Evolutionary conservation across 2,329 filamentous ascomycete species (phyloP).

Genomic region (Lachnellula subtilissima): DNA sequence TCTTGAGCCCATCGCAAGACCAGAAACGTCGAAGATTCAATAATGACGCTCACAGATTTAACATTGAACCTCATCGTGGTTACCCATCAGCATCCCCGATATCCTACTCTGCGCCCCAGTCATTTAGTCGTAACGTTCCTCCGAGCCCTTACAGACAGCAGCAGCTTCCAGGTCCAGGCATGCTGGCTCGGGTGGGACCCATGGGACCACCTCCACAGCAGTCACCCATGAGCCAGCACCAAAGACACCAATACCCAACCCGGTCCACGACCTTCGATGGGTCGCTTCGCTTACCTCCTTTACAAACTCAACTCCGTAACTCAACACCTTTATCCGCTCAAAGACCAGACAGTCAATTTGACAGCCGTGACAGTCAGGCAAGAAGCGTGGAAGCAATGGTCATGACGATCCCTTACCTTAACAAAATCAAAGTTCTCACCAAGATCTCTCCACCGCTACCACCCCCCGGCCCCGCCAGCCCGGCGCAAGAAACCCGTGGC

Average conservation of each 20-base stretch:
- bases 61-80: slow-evolving; percentile 38
- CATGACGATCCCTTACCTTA: slow-evolving; percentile 67
- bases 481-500: slow-evolving; percentile 53
- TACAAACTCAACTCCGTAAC: slow-evolving; percentile 32
- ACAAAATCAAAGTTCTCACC: slow-evolving; percentile 72
- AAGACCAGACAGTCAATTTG: slow-evolving; percentile 28
- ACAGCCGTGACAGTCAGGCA: slow-evolving; percentile 34
- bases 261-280: slow-evolving; percentile 28
- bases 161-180: slow-evolving; percentile 23
- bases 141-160: slow-evolving; percentile 36
- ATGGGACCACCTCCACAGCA: slow-evolving; percentile 30
- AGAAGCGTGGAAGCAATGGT: slow-evolving; percentile 62
- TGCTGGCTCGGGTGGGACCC: slow-evolving; percentile 17
- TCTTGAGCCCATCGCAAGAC: slow-evolving; percentile 46
- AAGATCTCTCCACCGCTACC: slow-evolving; percentile 68
- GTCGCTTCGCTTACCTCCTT: slow-evolving; percentile 32
- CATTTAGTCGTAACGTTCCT: slow-evolving; percentile 21
- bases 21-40: slow-evolving; percentile 60
- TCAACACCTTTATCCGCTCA: slow-evolving; percentile 35
- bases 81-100: slow-evolving; percentile 36
- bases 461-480: slow-evolving; percentile 32
- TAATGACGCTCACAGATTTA: slow-evolving; percentile 47
- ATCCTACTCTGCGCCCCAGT: slow-evolving; percentile 26
- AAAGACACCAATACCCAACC: slow-evolving; percentile 22
- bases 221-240: slow-evolving; percentile 24